Base-by-base conservation (phyloP, 768 basidiomycete species). In the Termitomyces sp. region DNA sequence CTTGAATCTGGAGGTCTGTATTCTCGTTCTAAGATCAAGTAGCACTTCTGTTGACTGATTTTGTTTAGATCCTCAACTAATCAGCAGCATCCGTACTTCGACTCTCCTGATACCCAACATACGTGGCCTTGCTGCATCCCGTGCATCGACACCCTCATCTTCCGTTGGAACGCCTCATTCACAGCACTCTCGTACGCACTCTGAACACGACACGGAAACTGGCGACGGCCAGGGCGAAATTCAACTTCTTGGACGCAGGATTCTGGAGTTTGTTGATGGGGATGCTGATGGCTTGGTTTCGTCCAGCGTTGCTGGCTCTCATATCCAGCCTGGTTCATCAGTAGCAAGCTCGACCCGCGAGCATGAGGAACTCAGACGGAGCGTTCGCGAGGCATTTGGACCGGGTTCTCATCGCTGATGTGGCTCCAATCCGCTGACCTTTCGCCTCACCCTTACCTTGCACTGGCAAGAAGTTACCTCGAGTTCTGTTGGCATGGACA, bases 201-300 rank as follows among this genome's bases (percentile, higher is more conserved):
- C 91, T 42, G 89, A 90, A 66, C 89, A 89, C 61, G 92, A 90
- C 46, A 92, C 91, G 16, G 91, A 92, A 45, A 86, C 88, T 2
- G 92, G 88, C 2, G 92, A 95, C 60, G 95, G 95, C 8, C 91
- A 92, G 65, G 88, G 91, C 40, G 96, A 98, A 77, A 98, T 98
- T 65, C 89, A 92, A 63, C 78, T 89, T 32, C 84, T 98, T 48
- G 88, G 90, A 8, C 81, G 89, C 49, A 84, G 93, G 64, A 97
- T 97, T 55, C 75, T 96, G 57, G 94, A 96, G 67, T 85, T 94
- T 67, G 87, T 94, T 18, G 93, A 96, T 45, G 85, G 85, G 32
- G 91, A 91, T 52, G 69, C 79, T 1, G 90, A 90, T 35, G 82
- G 79, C 8, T 73, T 81, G 40, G 75, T 84, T 57, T 82, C 87